Evolutionary conservation across 73 alveolate species (phyloP).

Genomic region (Tetrahymena malaccensis): DNA sequence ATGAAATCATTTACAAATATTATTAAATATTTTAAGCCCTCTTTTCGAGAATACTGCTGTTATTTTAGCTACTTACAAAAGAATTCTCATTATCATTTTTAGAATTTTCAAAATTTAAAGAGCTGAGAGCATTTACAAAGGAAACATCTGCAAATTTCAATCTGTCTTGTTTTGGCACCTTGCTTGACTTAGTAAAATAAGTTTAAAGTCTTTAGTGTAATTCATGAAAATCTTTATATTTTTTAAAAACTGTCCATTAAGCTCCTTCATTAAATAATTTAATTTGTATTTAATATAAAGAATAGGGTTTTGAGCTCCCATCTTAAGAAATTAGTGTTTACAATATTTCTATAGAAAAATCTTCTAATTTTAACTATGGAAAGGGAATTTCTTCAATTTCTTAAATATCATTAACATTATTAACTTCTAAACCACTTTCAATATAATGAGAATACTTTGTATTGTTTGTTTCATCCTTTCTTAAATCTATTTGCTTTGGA

Average conservation of each 20-base stretch:
- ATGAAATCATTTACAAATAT: not conserved
- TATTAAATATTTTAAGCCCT: not conserved
- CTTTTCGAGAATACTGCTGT: not conserved
- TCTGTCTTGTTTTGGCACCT: not conserved
- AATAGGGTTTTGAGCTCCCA: not conserved
- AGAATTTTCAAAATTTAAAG: not conserved
- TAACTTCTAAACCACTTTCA: not conserved
- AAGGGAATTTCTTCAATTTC: not conserved
- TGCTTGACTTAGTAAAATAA: not conserved
- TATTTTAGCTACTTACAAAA: not conserved
- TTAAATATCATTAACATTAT: not conserved
- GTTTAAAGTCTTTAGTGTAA: slow-evolving; percentile 8
- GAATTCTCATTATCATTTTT: not conserved
- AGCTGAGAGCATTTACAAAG: not conserved
- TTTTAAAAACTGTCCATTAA: slow-evolving; percentile 39
- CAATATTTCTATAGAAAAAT: not conserved
- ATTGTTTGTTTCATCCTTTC: not conserved
- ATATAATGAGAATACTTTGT: not conserved
- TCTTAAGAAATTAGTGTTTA: not conserved
- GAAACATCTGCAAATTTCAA: not conserved
- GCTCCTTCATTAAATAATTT: slow-evolving; percentile 8
- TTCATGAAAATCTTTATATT: slow-evolving; percentile 47
- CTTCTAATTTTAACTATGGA: not conserved
- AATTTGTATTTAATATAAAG: not conserved
- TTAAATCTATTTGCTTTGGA: not conserved